A percentile compares a stretch with the other conserved stretches of the same genome.
These are phyloP conservation scores for Penicillium concentricum DNA, from an alignment of 2,329 filamentous ascomycete species.

Conservation along the genomic window DNA sequence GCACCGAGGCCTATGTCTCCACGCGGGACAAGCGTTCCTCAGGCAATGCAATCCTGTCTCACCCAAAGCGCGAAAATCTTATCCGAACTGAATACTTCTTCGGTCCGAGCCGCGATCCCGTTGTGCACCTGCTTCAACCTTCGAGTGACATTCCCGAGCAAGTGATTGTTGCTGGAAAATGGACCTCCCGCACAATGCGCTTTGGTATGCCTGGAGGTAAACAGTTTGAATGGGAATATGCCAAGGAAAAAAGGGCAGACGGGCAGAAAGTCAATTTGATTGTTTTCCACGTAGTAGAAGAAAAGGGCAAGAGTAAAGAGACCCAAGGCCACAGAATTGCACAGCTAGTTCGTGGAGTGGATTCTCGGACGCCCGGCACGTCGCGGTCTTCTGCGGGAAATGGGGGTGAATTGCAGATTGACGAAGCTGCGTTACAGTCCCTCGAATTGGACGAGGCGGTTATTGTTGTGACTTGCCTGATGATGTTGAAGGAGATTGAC, in stretches of 20 bases:
- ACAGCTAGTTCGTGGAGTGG: constrained; percentile 40
- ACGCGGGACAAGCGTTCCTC: constrained; percentile 50
- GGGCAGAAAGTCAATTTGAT: constrained; percentile 30
- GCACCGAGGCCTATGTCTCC: constrained; percentile 52
- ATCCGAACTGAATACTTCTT: constrained; percentile 60
- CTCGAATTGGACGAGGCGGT: constrained; percentile 47
- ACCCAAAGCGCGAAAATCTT: constrained; percentile 35
- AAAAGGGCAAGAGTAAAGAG: constrained; percentile 2
- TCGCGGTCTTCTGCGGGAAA: constrained; percentile 41
- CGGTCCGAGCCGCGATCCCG: constrained; percentile 54
- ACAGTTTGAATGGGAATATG: constrained; percentile 59
- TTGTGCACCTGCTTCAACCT: constrained; percentile 40
- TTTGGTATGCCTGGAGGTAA: constrained; percentile 51
- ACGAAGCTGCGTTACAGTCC: constrained; percentile 39
- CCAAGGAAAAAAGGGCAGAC: constrained; percentile 41
- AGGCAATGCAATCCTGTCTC: constrained; percentile 50
- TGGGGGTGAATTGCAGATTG: constrained; percentile 52
- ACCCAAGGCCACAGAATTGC: constrained; percentile 31
- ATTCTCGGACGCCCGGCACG: constrained; percentile 43
- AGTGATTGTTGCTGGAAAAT: constrained; percentile 39
- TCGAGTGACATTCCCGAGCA: constrained; percentile 16
- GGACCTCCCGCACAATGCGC: constrained; percentile 48
- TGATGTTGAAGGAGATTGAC: constrained; percentile 66
- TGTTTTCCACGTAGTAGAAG: constrained; percentile 21
- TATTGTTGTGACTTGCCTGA: constrained; percentile 56